Percentiles rank a stretch among this genome's conserved stretches.
phyloP scores from a whole-genome alignment of 768 basidiomycete genomes.

The Rhodotorula babjevae region DNA sequence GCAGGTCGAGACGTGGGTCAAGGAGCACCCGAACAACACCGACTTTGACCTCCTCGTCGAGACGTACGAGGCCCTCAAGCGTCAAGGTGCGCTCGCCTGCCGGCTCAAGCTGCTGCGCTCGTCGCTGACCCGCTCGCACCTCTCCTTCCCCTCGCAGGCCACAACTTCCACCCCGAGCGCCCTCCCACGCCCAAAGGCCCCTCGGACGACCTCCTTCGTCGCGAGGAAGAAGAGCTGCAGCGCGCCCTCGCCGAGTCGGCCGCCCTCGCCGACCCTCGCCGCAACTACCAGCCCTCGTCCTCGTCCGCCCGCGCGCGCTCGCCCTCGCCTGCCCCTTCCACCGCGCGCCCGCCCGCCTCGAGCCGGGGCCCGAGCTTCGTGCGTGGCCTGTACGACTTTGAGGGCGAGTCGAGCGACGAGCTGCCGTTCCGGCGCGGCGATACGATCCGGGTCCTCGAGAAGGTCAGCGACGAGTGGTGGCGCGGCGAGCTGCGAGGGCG shows the following conservation, averaged over 20 bases:
- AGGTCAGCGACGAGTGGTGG: constrained; percentile 96
- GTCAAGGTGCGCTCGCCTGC: constrained; percentile 59
- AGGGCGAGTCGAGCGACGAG: constrained; percentile 81
- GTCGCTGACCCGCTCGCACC: not conserved
- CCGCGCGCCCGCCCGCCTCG: constrained; percentile 61
- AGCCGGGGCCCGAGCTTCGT: constrained; percentile 54
- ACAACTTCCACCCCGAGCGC: constrained; percentile 16
- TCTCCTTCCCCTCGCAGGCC: constrained; percentile 4
- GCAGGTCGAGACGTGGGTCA: constrained; percentile 75
- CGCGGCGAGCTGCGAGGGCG: constrained; percentile 72
- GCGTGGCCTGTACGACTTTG: constrained; percentile 79
- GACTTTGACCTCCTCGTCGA: constrained; percentile 86
- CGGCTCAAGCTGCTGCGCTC: not conserved
- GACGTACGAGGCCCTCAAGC: constrained; percentile 71
- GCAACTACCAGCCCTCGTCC: constrained; percentile 33
- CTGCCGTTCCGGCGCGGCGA: constrained; percentile 87
- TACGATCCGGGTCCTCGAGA: constrained; percentile 88
- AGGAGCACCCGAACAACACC: constrained; percentile 72
- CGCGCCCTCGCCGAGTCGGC: constrained; percentile 60
- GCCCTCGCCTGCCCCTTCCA: constrained; percentile 39
- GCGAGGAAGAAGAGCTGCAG: constrained; percentile 91
- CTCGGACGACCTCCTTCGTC: constrained; percentile 65
- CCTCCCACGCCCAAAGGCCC: not conserved
- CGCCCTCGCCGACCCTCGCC: constrained; percentile 26
- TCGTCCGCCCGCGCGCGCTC: constrained; percentile 38